Evolutionary conservation across 2,329 filamentous ascomycete genomes (phyloP), one percentile per base, ranked within the genome.

Genomic region (Fusarium concolor): DNA sequence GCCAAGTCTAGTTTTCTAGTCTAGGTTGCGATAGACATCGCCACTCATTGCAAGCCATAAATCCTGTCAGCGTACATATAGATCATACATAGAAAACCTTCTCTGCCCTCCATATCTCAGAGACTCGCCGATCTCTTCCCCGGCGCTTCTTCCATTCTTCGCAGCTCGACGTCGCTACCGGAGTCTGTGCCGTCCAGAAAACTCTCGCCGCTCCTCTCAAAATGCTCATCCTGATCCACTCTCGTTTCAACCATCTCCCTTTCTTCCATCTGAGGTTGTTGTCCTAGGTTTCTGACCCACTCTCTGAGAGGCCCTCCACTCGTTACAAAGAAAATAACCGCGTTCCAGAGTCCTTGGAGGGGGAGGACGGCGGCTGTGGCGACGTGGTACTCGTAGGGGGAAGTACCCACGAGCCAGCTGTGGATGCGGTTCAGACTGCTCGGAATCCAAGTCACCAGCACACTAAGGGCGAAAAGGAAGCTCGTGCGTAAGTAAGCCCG

Each of bases 321-420:
- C 2, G 91, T 92, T 7, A 86, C 85, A 62, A 91, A 87, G 78
- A 94, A 95, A 56, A 96, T 92, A 52, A 92, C 80, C 29, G 89
- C 86, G 74, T 95, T 95, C 91, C 92, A 94, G 31, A 93, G 86
- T 1, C 92, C 92, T 76, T 95, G 92, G 2, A 93, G 82, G 0
- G 92, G 92, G 6, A 95, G 82, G 0, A 94, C 92, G 3, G 92
- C 83, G 3, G 90, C 89, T 9, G 90, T 89, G 2, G 87, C 86
- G 50, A 93, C 85, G 74, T 92, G 90, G 50, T 93, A 86, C 12
- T 84, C 85, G 75, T 89, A 94, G 59, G 83, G 85, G 29, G 84
- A 82, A 10, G 79, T 71, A 14, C 82, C 75, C 50, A 86, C 79
- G 10, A 88, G 78, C 66, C 93, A 84, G 65, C 88, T 86, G 78